Percentiles rank a stretch among this genome's conserved stretches.
phyloP scores from a whole-genome alignment of 345 rosid species.

The Physaria fendleri region DNA sequence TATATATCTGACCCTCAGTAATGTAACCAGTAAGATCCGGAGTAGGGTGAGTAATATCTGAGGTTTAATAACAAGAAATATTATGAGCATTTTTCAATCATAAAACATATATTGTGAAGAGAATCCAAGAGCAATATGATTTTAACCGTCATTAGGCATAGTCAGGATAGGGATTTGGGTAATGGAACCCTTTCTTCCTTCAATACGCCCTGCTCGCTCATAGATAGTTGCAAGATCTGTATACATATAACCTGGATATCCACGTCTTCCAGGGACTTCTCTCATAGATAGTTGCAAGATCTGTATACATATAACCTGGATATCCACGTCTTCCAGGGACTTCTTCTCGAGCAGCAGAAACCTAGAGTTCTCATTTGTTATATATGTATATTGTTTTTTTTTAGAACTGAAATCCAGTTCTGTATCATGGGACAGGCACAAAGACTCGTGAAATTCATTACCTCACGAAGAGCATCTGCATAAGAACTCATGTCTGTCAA shows the following conservation, averaged over 20 bases:
- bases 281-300: constrained; percentile 87
- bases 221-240: too few species aligned
- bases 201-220: constrained; percentile 94
- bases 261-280: too few species aligned
- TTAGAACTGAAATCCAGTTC: neutral
- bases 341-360: constrained; percentile 93
- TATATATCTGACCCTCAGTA: constrained; percentile 41
- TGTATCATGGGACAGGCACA: neutral
- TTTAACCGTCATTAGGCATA: constrained; percentile 88
- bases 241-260: too few species aligned
- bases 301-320: constrained; percentile 97
- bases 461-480: constrained; percentile 99
- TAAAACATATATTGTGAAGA: too few species aligned
- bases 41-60: too few species aligned
- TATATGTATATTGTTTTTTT: too few species aligned
- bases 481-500: constrained; percentile 97
- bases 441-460: neutral
- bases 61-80: neutral
- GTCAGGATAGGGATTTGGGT: constrained; percentile 91
- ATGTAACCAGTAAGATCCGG: constrained; percentile 96
- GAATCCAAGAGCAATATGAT: too few species aligned
- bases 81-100: neutral
- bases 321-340: constrained; percentile 96
- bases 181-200: constrained; percentile 87
- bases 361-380: constrained; percentile 49